A percentile compares a stretch with the other conserved stretches of the same genome.
Evolutionary conservation across 805 yeast genomes (phyloP).

Genomic region (Candida arabinofermentans): DNA sequence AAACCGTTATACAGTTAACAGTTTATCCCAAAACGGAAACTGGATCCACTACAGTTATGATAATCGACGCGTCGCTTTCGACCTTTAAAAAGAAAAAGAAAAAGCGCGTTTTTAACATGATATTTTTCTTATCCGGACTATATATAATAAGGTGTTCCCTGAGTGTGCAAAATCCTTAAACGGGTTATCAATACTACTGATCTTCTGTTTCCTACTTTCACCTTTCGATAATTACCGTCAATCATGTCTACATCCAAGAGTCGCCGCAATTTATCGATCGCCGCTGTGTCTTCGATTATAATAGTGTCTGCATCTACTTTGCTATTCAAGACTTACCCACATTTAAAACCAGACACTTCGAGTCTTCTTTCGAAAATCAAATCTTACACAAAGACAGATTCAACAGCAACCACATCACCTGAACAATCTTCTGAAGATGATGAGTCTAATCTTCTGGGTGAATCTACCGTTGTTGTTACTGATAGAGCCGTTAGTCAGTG

Average conservation of each 20-base stretch:
- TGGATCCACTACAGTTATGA: too few relatives aligned
- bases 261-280: slow-evolving; percentile 29
- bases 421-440: slow-evolving; percentile 4
- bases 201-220: not conserved
- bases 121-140: too few relatives aligned
- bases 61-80: too few relatives aligned
- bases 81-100: too few relatives aligned
- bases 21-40: too few relatives aligned
- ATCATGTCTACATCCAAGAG: slow-evolving; percentile 4
- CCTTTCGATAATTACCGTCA: not conserved
- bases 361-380: slow-evolving; percentile 4
- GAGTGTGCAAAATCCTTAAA: too few relatives aligned
- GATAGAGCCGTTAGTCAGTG: slow-evolving; percentile 22
- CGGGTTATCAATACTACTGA: too few relatives aligned
- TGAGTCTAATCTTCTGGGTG: slow-evolving; percentile 8
- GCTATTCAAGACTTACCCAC: slow-evolving; percentile 48
- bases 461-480: slow-evolving; percentile 29
- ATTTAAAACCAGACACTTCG: slow-evolving; percentile 28
- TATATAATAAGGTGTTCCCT: too few relatives aligned
- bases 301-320: slow-evolving; percentile 40
- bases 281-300: slow-evolving; percentile 42
- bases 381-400: slow-evolving; percentile 1
- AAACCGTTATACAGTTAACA: too few relatives aligned
- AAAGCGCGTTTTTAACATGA: too few relatives aligned
- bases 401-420: slow-evolving; percentile 2